A percentile compares a stretch with the other conserved stretches of the same genome.
phyloP scores from a whole-genome alignment of 306 rosid species.

The Mimosa bimucronata region DNA sequence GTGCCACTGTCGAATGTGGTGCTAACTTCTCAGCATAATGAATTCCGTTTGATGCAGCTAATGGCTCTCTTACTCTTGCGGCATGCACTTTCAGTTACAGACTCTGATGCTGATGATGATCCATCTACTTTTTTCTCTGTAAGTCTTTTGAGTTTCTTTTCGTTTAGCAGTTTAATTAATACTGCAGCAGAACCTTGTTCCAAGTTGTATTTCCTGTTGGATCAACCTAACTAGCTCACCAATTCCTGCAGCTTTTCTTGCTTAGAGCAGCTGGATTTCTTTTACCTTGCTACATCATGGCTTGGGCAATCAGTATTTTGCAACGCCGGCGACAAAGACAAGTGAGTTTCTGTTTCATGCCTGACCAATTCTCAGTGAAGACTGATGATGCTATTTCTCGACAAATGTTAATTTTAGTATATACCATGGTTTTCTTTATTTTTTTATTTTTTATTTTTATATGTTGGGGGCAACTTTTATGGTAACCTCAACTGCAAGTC shows the following conservation, averaged over 20 bases:
- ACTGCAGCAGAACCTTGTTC: constrained; percentile 10
- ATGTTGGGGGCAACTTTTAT: neutral
- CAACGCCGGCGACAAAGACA: constrained; percentile 97
- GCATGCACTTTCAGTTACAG: constrained; percentile 73
- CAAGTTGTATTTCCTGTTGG: neutral
- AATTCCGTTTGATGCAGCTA: constrained; percentile 56
- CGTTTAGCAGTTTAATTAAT: neutral
- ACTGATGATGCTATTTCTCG: neutral
- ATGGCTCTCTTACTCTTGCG: constrained; percentile 84
- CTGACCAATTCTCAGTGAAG: neutral
- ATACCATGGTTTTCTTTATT: neutral
- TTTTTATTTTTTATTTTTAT: no score
- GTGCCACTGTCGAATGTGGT: constrained; percentile 10
- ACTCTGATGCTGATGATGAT: constrained; percentile 61
- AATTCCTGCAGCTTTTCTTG: constrained; percentile 72
- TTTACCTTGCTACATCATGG: constrained; percentile 97
- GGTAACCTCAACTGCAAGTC: neutral
- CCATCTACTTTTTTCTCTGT: constrained; percentile 79
- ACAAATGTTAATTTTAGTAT: neutral
- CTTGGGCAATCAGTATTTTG: constrained; percentile 96
- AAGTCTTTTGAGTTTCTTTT: constrained; percentile 39
- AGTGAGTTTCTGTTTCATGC: constrained; percentile 46
- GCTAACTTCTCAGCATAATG: neutral
- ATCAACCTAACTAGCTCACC: constrained; percentile 37
- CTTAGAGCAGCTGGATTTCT: constrained; percentile 97